Conservation (phyloP, 1,284 basidiomycete genomes). For the Crucibulum cyathiforme region DNA sequence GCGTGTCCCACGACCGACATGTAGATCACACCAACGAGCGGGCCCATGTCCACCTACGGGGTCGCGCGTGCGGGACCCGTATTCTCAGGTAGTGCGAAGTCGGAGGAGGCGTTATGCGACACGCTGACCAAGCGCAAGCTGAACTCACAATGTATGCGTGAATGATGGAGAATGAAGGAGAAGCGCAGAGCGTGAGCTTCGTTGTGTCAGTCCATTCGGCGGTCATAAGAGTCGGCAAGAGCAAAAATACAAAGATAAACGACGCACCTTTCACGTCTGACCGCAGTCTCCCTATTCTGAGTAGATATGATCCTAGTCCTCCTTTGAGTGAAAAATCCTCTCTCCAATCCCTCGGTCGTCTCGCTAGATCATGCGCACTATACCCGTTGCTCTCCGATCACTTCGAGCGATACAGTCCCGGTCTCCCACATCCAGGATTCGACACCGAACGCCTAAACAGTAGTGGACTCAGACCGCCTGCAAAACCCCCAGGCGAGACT, state of each 20-base stretch:
- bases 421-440: no score
- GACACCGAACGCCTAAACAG: no score
- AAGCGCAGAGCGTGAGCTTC: slow-evolving; percentile 10
- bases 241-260: background rate
- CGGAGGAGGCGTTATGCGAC: slow-evolving; percentile 3
- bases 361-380: slow-evolving; percentile 11
- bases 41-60: no score
- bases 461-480: no score
- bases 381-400: background rate
- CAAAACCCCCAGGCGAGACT: no score
- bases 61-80: slow-evolving; percentile 36
- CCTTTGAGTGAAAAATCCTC: slow-evolving; percentile 13
- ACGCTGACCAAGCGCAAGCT: slow-evolving; percentile 26
- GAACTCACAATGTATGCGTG: background rate
- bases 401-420: no score
- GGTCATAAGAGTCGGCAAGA: slow-evolving; percentile 1
- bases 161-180: slow-evolving; percentile 1
- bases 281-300: slow-evolving; percentile 3
- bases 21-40: no score
- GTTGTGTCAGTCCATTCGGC: slow-evolving; percentile 4
- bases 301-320: background rate
- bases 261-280: slow-evolving; percentile 10
- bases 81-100: slow-evolving; percentile 38
- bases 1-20: no score
- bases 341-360: slow-evolving; percentile 19